Evolutionary conservation across 2,329 filamentous ascomycete species (phyloP).

Genomic region (Stagonosporopsis vannaccii): DNA sequence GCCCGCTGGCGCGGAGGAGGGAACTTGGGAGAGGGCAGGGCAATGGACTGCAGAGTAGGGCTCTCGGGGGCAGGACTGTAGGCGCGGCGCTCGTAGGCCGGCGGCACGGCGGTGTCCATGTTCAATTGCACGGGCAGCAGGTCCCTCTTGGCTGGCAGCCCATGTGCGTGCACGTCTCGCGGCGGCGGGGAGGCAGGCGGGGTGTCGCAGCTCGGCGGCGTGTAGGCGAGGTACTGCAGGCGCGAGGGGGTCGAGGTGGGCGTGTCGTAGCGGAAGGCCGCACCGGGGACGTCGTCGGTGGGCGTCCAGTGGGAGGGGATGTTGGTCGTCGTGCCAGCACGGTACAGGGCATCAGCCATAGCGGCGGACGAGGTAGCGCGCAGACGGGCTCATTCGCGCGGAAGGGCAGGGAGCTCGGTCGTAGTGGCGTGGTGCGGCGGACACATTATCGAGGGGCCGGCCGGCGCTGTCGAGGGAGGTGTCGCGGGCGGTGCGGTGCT

Average conservation of each 20-base stretch:
- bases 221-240: slow-evolving; percentile 35
- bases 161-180: slow-evolving; percentile 24
- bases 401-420: slow-evolving; percentile 27
- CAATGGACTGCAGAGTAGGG: slow-evolving; percentile 36
- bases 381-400: slow-evolving; percentile 40
- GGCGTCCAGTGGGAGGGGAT: slow-evolving; percentile 13
- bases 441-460: slow-evolving; percentile 35
- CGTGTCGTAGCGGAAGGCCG: slow-evolving; percentile 14
- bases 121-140: slow-evolving; percentile 38
- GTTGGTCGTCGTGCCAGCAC: slow-evolving; percentile 24
- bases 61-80: slow-evolving; percentile 44
- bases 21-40: slow-evolving; percentile 52
- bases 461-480: background rate
- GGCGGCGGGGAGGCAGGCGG: slow-evolving; percentile 45
- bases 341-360: slow-evolving; percentile 40
- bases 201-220: slow-evolving; percentile 36
- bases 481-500: background rate
- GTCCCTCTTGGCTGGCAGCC: slow-evolving; percentile 7
- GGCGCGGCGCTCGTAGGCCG: slow-evolving; percentile 36
- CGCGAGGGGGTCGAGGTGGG: slow-evolving; percentile 14
- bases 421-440: slow-evolving; percentile 14
- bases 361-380: slow-evolving; percentile 22
- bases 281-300: slow-evolving; percentile 10
- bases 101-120: slow-evolving; percentile 35
- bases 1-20: slow-evolving; percentile 51